These are phyloP conservation scores for Septoria linicola DNA, from an alignment of 2,329 filamentous ascomycete species.

Conservation along the genomic window DNA sequence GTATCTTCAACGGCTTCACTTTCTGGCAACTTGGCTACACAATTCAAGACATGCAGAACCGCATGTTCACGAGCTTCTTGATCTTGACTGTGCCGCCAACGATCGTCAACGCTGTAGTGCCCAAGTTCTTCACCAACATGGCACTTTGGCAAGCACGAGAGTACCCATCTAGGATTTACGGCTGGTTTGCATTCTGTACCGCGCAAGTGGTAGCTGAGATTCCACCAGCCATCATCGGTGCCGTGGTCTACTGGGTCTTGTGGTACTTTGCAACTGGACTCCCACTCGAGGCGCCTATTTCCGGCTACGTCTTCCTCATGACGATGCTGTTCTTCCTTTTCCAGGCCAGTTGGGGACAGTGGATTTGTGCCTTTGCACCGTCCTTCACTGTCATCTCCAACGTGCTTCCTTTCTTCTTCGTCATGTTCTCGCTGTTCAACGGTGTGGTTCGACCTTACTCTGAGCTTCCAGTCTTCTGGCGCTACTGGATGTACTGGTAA, in stretches of 20 bases:
- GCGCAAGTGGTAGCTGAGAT: conserved; percentile 73
- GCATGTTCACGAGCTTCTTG: conserved; percentile 71
- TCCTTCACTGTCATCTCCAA: conserved; percentile 77
- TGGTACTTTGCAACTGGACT: conserved; percentile 78
- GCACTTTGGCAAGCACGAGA: conserved; percentile 72
- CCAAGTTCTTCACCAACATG: conserved; percentile 75
- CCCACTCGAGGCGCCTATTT: conserved; percentile 61
- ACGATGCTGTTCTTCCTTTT: conserved; percentile 75
- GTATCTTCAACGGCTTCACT: conserved; percentile 77
- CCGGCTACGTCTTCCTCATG: conserved; percentile 79
- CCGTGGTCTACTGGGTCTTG: conserved; percentile 67
- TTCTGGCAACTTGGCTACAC: conserved; percentile 68
- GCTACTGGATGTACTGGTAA: conserved; percentile 66
- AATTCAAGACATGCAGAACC: conserved; percentile 69
- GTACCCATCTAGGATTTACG: conserved; percentile 71
- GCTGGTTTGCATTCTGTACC: conserved; percentile 73
- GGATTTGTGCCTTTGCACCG: conserved; percentile 80
- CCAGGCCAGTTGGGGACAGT: conserved; percentile 74
- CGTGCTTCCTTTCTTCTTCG: conserved; percentile 75
- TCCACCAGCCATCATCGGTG: conserved; percentile 64
- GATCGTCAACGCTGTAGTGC: conserved; percentile 69
- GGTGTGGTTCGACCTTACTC: conserved; percentile 70
- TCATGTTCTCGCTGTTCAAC: conserved; percentile 74
- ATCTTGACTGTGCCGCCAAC: conserved; percentile 62
- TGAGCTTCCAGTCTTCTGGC: conserved; percentile 67